Conservation (phyloP, 441 rosid species). For the Geranium incanum region DNA sequence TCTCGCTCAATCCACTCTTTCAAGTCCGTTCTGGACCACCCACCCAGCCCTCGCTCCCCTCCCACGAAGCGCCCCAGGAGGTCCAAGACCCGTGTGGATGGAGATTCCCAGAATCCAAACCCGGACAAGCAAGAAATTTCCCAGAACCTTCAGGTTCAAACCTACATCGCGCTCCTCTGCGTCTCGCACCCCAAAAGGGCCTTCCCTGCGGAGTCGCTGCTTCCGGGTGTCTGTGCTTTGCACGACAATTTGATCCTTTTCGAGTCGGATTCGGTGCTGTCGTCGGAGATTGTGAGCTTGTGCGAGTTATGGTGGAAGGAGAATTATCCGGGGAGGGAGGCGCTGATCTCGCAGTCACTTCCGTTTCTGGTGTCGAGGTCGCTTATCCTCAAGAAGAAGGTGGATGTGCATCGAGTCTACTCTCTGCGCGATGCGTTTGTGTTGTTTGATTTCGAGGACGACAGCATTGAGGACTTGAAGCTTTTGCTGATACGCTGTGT, state of each 20-base stretch:
- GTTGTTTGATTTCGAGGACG: constrained; percentile 77
- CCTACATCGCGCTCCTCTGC: constrained; percentile 41
- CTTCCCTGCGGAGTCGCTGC: constrained; percentile 39
- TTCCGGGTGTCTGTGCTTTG: constrained; percentile 48
- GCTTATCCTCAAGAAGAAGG: constrained; percentile 70
- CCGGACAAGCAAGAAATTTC: constrained; percentile 24
- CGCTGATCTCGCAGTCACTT: constrained; percentile 64
- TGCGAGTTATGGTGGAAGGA: constrained; percentile 87
- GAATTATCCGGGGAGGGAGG: constrained; percentile 41
- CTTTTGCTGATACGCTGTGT: constrained; percentile 67
- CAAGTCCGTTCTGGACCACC: constrained; percentile 18
- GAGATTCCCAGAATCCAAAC: not conserved
- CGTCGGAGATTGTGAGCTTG: constrained; percentile 48
- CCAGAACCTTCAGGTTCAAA: constrained; percentile 40
- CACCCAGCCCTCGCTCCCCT: constrained; percentile 38
- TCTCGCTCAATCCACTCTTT: constrained; percentile 36
- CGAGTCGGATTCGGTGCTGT: constrained; percentile 55
- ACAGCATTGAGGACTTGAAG: constrained; percentile 78
- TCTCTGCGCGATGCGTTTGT: constrained; percentile 64
- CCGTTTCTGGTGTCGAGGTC: constrained; percentile 75
- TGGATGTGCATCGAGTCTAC: constrained; percentile 76
- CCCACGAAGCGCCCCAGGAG: constrained; percentile 58
- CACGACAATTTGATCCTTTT: constrained; percentile 62
- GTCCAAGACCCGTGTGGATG: constrained; percentile 17
- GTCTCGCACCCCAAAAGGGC: constrained; percentile 42